Evolutionary conservation across 2,329 filamentous ascomycete species (phyloP).

Genomic region (Ophiostoma tasmaniense): DNA sequence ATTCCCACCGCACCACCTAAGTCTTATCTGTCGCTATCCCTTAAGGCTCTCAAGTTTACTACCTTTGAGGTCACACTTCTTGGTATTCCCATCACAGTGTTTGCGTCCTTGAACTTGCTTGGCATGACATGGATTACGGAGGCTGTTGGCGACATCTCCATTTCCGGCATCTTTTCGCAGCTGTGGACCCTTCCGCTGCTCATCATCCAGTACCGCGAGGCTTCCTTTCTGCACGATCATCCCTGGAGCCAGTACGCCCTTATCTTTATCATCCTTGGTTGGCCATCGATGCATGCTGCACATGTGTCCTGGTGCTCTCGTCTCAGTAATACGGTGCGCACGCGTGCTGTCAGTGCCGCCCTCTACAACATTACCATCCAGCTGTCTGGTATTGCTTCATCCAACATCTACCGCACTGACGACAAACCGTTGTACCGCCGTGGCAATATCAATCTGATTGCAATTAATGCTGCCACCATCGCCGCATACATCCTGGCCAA

Average conservation of each 20-base stretch:
- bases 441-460: slow-evolving; percentile 35
- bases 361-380: slow-evolving; percentile 52
- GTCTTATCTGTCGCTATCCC: slow-evolving; percentile 17
- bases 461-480: slow-evolving; percentile 32
- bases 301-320: slow-evolving; percentile 51
- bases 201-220: slow-evolving; percentile 28
- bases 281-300: slow-evolving; percentile 37
- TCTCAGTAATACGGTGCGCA: slow-evolving; percentile 54
- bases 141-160: background rate
- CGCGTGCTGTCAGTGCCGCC: slow-evolving; percentile 51
- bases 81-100: slow-evolving; percentile 13
- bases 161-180: slow-evolving; percentile 35
- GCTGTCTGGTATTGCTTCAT: slow-evolving; percentile 34
- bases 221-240: slow-evolving; percentile 15
- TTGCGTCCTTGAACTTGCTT: background rate
- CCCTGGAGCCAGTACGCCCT: slow-evolving; percentile 40
- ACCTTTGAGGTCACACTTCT: slow-evolving; percentile 20
- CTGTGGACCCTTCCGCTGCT: slow-evolving; percentile 45
- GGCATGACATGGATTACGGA: background rate
- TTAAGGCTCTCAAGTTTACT: slow-evolving; percentile 16
- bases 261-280: slow-evolving; percentile 36
- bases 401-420: slow-evolving; percentile 32
- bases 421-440: slow-evolving; percentile 40
- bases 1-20: slow-evolving; percentile 15
- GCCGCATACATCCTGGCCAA: slow-evolving; percentile 26